A percentile compares a stretch with the other conserved stretches of the same genome.
These are phyloP conservation scores for Hirsutella rhossiliensis DNA, from an alignment of 2,329 filamentous ascomycete genomes.

Conservation along the genomic window DNA sequence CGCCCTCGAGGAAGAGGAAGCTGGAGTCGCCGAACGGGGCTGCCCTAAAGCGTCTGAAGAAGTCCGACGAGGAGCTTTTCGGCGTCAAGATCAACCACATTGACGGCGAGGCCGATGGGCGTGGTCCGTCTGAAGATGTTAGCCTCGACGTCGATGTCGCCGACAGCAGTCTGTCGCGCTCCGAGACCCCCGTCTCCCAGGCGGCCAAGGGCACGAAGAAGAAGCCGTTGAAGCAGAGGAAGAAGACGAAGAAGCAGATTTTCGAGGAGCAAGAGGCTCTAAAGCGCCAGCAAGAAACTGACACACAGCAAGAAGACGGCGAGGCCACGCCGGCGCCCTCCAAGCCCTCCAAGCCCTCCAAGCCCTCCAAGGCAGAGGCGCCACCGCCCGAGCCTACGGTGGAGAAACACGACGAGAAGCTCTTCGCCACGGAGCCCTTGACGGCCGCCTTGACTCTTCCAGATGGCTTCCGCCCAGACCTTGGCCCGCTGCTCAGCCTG, in stretches of 20 bases:
- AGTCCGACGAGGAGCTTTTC: conserved; percentile 68
- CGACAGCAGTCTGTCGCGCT: conserved; percentile 27
- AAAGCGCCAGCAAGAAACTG: conserved; percentile 40
- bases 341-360: conserved; percentile 14
- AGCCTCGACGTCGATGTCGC: conserved; percentile 32
- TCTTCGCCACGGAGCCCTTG: conserved; percentile 36
- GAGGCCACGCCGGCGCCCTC: conserved; percentile 26
- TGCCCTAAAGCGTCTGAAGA: conserved; percentile 69
- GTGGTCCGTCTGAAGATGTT: conserved; percentile 37
- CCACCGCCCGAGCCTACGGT: conserved; percentile 29
- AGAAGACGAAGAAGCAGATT: conserved; percentile 67
- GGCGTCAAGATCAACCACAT: conserved; percentile 46
- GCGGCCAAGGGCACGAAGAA: conserved; percentile 43
- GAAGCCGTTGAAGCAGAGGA: conserved; percentile 47
- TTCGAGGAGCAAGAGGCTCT: conserved; percentile 55
- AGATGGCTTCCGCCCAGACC: conserved; percentile 29
- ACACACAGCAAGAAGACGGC: conserved; percentile 23
- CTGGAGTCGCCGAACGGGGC: conserved; percentile 53
- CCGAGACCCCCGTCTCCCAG: conserved; percentile 32
- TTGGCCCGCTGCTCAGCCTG: conserved; percentile 31
- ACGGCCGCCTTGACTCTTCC: conserved; percentile 32
- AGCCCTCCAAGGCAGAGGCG: conserved; percentile 12
- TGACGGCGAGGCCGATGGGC: conserved; percentile 34
- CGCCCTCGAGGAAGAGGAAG: conserved; percentile 57
- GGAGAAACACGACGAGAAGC: conserved; percentile 32